Conservation (phyloP, 1,139 yeast species). For the Protomyces gravidus region DNA sequence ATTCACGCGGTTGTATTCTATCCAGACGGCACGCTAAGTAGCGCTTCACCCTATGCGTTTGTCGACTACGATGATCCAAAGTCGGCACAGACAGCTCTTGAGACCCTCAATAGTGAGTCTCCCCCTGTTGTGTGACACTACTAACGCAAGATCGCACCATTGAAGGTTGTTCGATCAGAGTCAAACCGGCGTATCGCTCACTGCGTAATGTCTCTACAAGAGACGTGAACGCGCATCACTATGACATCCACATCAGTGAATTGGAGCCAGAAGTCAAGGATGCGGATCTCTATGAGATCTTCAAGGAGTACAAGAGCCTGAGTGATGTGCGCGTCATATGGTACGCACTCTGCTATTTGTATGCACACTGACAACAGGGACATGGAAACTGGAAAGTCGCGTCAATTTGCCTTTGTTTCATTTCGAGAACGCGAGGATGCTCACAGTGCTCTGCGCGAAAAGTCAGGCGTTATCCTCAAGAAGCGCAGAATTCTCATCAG, state of each 20-base stretch:
- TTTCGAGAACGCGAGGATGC: conserved; percentile 66
- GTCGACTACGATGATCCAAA: conserved; percentile 62
- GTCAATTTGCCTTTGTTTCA: conserved; percentile 93
- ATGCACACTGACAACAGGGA: conserved; percentile 42
- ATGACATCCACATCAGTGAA: conserved; percentile 82
- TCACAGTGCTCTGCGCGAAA: conserved; percentile 62
- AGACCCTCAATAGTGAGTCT: conserved; percentile 58
- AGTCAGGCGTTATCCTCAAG: conserved; percentile 68
- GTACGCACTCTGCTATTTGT: conserved; percentile 38
- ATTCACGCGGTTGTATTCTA: conserved; percentile 49
- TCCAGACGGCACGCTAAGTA: conserved; percentile 24
- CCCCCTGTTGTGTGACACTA: too few species aligned
- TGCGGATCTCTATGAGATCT: conserved; percentile 58
- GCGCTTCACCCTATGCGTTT: conserved; percentile 79
- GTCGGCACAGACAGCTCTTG: conserved; percentile 61
- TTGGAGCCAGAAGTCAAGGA: conserved; percentile 78
- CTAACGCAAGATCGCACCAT: conserved; percentile 12
- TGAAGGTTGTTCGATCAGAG: conserved; percentile 44
- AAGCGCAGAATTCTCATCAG: conserved; percentile 77
- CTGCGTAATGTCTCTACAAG: conserved; percentile 42
- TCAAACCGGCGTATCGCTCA: conserved; percentile 81
- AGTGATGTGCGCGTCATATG: conserved; percentile 92
- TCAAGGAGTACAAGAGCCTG: conserved; percentile 57
- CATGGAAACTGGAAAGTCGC: conserved; percentile 84
- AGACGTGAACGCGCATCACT: conserved; percentile 44